A percentile compares a stretch with the other conserved stretches of the same genome.
phyloP scores from a whole-genome alignment of 2,329 filamentous ascomycete genomes.

The Botrytis tulipae region DNA sequence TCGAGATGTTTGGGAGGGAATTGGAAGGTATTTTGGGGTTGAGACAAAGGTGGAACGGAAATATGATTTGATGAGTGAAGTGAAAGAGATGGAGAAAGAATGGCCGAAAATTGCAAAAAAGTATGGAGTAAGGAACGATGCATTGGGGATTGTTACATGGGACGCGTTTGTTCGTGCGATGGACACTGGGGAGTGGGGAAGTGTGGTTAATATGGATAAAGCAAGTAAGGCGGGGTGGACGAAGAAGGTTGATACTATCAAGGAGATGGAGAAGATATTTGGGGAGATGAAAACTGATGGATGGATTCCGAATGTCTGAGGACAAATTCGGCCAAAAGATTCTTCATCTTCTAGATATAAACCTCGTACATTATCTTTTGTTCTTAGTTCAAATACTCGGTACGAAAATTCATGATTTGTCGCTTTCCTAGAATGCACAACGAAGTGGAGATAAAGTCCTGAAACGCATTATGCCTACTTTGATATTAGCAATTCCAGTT shows the following conservation, averaged over 20 bases:
- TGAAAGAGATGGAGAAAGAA: not conserved
- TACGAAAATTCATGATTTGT: not conserved
- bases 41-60: not conserved
- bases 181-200: conserved; percentile 13
- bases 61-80: conserved; percentile 11
- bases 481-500: not conserved
- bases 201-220: conserved; percentile 15
- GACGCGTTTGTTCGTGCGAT: conserved; percentile 12
- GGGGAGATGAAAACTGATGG: conserved; percentile 16
- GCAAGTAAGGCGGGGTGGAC: conserved; percentile 13
- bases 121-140: not conserved
- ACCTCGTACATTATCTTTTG: not conserved
- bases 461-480: not conserved
- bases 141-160: conserved; percentile 6
- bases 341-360: not conserved
- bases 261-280: conserved; percentile 16
- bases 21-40: conserved; percentile 7
- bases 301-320: conserved; percentile 1
- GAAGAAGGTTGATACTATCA: conserved; percentile 6
- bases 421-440: not conserved
- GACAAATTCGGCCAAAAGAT: not conserved
- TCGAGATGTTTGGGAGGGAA: conserved; percentile 1
- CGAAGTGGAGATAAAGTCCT: not conserved
- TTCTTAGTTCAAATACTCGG: not conserved
- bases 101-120: not conserved